A percentile compares a stretch with the other conserved stretches of the same genome.
phyloP scores from a whole-genome alignment of 1,139 yeast genomes.

The Taphrina confusa region DNA sequence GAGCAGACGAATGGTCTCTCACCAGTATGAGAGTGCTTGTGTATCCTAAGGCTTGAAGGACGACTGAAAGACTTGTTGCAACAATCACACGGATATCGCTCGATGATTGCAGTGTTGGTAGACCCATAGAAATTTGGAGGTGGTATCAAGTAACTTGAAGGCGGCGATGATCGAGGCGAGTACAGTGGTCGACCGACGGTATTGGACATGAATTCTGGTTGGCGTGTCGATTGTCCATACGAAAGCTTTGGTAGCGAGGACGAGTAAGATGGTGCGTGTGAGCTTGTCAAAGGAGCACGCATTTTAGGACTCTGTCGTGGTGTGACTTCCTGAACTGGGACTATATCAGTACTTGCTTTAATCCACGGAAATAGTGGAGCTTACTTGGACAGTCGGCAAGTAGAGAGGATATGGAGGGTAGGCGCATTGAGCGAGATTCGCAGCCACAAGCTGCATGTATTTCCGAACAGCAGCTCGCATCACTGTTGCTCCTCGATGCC shows the following conservation, averaged over 20 bases:
- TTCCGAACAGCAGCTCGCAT: slow-evolving; percentile 12
- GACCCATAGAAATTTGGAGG: not conserved
- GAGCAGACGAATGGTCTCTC: slow-evolving; percentile 75
- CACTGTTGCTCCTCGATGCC: slow-evolving; percentile 12
- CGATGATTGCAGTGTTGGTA: slow-evolving; percentile 16
- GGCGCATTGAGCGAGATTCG: slow-evolving; percentile 1
- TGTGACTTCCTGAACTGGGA: slow-evolving; percentile 17
- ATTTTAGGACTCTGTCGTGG: slow-evolving; percentile 26
- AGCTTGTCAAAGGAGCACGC: not conserved
- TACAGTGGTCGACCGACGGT: slow-evolving; percentile 10
- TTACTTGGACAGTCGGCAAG: slow-evolving; percentile 24
- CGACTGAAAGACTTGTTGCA: slow-evolving; percentile 78
- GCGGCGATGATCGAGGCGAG: slow-evolving; percentile 14
- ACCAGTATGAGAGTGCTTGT: slow-evolving; percentile 81
- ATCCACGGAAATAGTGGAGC: not conserved
- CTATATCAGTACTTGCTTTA: not conserved
- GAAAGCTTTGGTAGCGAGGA: not conserved
- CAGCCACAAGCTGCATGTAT: slow-evolving; percentile 2
- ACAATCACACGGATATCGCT: slow-evolving; percentile 56
- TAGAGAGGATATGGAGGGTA: slow-evolving; percentile 23
- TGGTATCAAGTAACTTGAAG: slow-evolving; percentile 4
- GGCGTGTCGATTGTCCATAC: not conserved
- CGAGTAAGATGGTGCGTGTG: not conserved
- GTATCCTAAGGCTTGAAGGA: slow-evolving; percentile 79
- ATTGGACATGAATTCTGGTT: not conserved